These are phyloP conservation scores for Claviceps sp. DNA, from an alignment of 2,329 filamentous ascomycete genomes.

Conservation along the genomic window DNA sequence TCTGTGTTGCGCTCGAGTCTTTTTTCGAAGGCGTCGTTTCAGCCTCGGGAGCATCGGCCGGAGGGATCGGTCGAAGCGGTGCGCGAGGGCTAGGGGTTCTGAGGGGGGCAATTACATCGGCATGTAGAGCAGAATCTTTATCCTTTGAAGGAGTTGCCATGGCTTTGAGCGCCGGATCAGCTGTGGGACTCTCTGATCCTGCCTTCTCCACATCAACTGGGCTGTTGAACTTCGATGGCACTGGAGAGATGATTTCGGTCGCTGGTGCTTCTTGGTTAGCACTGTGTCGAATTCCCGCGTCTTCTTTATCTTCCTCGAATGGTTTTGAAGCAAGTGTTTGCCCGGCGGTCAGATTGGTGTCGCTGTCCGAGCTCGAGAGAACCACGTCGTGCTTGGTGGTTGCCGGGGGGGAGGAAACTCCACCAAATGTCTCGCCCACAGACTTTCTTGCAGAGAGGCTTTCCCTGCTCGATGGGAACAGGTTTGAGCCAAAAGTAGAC, in stretches of 20 bases:
- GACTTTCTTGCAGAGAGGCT: background rate
- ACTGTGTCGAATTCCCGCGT: background rate
- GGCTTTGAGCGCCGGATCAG: background rate
- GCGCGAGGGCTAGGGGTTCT: constrained; percentile 20
- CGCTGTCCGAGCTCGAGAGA: background rate
- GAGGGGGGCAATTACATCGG: constrained; percentile 15
- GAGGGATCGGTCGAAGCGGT: background rate
- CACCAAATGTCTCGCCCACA: background rate
- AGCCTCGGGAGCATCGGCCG: background rate
- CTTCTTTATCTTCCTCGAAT: background rate
- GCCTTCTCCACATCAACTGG: background rate
- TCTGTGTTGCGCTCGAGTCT: constrained; percentile 17
- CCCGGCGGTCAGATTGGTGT: background rate
- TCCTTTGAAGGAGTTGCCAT: background rate
- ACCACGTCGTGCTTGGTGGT: background rate
- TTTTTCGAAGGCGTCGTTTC: constrained; percentile 21
- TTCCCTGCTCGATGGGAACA: constrained; percentile 28
- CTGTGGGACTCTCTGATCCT: background rate
- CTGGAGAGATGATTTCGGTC: background rate
- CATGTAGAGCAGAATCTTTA: constrained; percentile 4
- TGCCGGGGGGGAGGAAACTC: background rate
- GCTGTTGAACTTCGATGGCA: background rate
- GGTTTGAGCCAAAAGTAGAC: constrained; percentile 46
- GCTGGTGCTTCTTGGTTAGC: background rate
- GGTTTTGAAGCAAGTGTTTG: background rate